Base-by-base conservation (phyloP, 805 yeast genomes). In the Wickerhamiella kazuoi region DNA sequence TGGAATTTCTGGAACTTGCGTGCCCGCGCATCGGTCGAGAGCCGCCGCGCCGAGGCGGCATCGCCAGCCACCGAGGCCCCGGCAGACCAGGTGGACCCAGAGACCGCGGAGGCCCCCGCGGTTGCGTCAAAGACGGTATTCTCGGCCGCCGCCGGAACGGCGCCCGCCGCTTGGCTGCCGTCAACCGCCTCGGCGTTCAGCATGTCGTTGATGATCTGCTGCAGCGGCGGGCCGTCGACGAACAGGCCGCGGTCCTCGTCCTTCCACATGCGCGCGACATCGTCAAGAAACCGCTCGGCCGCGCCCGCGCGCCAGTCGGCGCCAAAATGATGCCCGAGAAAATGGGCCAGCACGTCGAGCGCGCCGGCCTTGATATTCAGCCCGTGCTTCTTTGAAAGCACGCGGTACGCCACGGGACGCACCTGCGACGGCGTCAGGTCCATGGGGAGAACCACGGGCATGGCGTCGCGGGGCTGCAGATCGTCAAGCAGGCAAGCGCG, bases 371-470 rank as follows among this genome's bases (percentile, higher is more conserved):
- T 83, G 46, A 90, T 71, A 55, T 84, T 84, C 21, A 90, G 68
- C 0, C 96, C 95, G 54, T 83, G 87, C 53, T 87, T 90, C 58
- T 84, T 87, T 3, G 97, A 81, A 7, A 90, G 58, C 1, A 87
- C 71, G 31, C 98, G 65, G 56, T 86, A 90, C 0, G 96, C 96
- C 36, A 87, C 61, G 1, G 98, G 98, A 34, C 98, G 69, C 34
- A 90, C 62, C 51, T 80, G 80, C 0, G 87, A 72, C 0, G 95
- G 82, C 39, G 75, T 79, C 2, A 87, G 71, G 41, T 69, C 68
- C 2, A 82, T 75, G 0, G 96, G 96, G 11, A 86, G 66, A 16
- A 68, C 72, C 4, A 63, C 64, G 1, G 60, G 59, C 16, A 41
- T 34, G 26, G 26, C 26, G n/a, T n/a, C n/a, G n/a, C n/a, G n/a